Conservation (phyloP, 2,329 filamentous ascomycete species). For the Trichoderma asperellum region DNA sequence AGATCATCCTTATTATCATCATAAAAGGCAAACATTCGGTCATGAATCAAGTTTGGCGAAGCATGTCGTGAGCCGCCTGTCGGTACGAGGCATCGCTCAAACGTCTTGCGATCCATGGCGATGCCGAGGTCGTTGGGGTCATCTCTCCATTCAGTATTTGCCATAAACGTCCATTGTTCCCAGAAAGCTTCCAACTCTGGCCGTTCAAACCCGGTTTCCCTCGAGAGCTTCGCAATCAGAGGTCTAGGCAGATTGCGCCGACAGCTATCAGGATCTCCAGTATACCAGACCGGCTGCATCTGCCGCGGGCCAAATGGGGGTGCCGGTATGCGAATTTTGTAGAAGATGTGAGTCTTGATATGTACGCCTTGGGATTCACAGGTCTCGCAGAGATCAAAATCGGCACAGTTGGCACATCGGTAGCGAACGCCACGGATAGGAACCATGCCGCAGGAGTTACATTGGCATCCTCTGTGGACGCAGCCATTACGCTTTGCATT, state of each 20-base stretch:
- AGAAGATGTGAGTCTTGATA: conserved; percentile 91
- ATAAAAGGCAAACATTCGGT: conserved; percentile 96
- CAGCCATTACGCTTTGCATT: conserved; percentile 87
- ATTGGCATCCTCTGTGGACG: conserved; percentile 89
- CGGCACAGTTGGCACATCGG: conserved; percentile 91
- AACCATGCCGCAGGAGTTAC: conserved; percentile 83
- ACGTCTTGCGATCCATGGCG: conserved; percentile 90
- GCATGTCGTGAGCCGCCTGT: conserved; percentile 78
- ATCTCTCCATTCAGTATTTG: conserved; percentile 79
- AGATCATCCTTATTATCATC: conserved; percentile 87
- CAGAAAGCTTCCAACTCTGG: conserved; percentile 91
- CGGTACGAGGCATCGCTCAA: conserved; percentile 87
- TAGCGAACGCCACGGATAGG: conserved; percentile 93
- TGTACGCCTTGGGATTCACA: conserved; percentile 83
- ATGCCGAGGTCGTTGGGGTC: conserved; percentile 78
- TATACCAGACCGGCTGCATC: conserved; percentile 83
- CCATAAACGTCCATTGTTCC: conserved; percentile 96
- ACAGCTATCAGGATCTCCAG: conserved; percentile 78
- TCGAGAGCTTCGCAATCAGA: conserved; percentile 69
- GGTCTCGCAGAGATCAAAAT: conserved; percentile 93
- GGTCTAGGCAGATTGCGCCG: conserved; percentile 67
- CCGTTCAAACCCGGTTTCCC: conserved; percentile 77
- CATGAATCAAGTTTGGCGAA: conserved; percentile 86
- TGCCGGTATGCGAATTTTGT: conserved; percentile 90
- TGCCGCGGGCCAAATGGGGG: conserved; percentile 81